Conservation (phyloP, 768 basidiomycete genomes). For the Dioszegia aurantiaca region DNA sequence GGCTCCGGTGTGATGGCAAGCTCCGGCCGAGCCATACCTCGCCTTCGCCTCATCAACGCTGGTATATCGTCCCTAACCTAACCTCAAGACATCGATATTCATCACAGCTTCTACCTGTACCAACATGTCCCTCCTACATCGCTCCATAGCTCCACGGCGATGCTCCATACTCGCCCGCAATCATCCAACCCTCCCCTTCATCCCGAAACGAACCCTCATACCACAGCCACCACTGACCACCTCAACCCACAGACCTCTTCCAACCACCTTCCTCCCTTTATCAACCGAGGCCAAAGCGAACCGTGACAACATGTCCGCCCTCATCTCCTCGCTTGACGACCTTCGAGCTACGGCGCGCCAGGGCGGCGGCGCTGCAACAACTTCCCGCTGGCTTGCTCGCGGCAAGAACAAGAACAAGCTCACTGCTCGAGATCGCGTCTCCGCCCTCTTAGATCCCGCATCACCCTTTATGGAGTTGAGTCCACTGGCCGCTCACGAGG, state of each 20-base stretch:
- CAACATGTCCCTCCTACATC: too few relatives aligned
- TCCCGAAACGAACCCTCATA: conserved; percentile 31
- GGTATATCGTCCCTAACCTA: not conserved
- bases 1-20: not conserved
- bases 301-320: conserved; percentile 22
- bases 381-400: conserved; percentile 37
- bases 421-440: conserved; percentile 53
- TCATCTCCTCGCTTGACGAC: conserved; percentile 14
- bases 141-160: too few relatives aligned
- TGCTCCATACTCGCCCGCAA: not conserved
- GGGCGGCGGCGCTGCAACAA: conserved; percentile 33
- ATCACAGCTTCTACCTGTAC: too few relatives aligned
- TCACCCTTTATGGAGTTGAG: conserved; percentile 89
- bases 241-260: conserved; percentile 30
- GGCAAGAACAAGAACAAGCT: conserved; percentile 40
- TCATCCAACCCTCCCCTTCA: conserved; percentile 1
- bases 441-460: conserved; percentile 73
- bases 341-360: conserved; percentile 30
- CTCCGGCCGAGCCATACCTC: conserved; percentile 1
- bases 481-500: conserved; percentile 77
- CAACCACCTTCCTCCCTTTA: conserved; percentile 18
- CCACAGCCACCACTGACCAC: conserved; percentile 30
- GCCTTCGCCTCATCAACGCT: not conserved
- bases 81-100: too few relatives aligned
- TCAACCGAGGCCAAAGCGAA: conserved; percentile 32